These are phyloP conservation scores for Dactylorhiza incarnata DNA, from an alignment of 106 monocot species.

Conservation along the genomic window DNA sequence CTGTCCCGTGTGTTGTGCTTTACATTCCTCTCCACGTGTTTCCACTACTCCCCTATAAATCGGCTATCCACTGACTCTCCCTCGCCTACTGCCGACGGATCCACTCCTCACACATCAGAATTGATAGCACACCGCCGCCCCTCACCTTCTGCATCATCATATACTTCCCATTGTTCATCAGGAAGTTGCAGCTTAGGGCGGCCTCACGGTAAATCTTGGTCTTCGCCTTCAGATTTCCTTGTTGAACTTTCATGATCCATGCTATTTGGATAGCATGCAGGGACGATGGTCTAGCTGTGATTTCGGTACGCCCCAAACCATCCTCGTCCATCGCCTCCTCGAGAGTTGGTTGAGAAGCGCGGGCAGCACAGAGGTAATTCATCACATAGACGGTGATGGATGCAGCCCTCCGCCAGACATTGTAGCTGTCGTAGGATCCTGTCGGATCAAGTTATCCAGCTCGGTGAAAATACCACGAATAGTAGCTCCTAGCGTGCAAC, in stretches of 20 bases:
- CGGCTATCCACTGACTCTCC: slow-evolving; percentile 35
- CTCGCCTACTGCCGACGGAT: slow-evolving; percentile 34
- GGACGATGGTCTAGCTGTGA: slow-evolving; percentile 38
- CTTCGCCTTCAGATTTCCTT: slow-evolving; percentile 56
- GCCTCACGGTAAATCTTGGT: slow-evolving; percentile 46
- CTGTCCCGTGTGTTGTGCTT: too few species aligned
- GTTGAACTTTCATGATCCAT: slow-evolving; percentile 74
- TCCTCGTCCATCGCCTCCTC: slow-evolving; percentile 78
- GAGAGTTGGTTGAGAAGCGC: slow-evolving; percentile 54
- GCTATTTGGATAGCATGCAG: slow-evolving; percentile 54
- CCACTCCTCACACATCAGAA: slow-evolving; percentile 76
- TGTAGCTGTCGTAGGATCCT: slow-evolving; percentile 41
- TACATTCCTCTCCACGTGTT: slow-evolving; percentile 2
- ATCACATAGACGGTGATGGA: slow-evolving; percentile 86
- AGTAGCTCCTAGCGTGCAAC: slow-evolving; percentile 30
- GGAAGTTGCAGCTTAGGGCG: slow-evolving; percentile 45
- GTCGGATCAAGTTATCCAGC: slow-evolving; percentile 61
- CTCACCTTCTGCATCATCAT: slow-evolving; percentile 64
- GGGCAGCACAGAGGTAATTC: slow-evolving; percentile 88
- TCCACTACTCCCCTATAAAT: slow-evolving; percentile 38
- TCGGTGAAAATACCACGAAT: slow-evolving; percentile 74
- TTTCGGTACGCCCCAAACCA: slow-evolving; percentile 8
- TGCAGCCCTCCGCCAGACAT: slow-evolving; percentile 67
- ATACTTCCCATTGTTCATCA: slow-evolving; percentile 83
- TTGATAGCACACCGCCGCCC: slow-evolving; percentile 46